Conservation (phyloP, 2,329 filamentous ascomycete genomes). For the Fusarium siculi region DNA sequence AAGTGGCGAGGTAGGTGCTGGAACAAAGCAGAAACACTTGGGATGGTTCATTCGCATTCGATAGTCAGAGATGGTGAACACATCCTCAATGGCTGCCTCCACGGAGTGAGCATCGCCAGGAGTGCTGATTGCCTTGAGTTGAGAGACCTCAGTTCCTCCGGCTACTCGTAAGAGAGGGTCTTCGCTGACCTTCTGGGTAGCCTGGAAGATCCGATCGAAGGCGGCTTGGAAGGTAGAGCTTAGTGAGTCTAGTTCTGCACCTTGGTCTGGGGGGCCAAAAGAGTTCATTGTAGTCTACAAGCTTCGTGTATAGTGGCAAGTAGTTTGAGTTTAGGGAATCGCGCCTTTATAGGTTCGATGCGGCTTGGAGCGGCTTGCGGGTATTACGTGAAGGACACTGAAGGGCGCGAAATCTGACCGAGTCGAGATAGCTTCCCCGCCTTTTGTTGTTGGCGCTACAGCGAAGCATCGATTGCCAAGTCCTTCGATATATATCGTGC, state of each 20-base stretch:
- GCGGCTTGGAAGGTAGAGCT: conserved; percentile 1
- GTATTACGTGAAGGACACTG: not conserved
- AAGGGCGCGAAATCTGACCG: not conserved
- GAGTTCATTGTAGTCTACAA: not conserved
- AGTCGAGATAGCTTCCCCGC: not conserved
- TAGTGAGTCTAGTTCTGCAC: not conserved
- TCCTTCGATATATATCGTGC: too few relatives aligned
- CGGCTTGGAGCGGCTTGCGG: not conserved
- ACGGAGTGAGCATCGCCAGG: not conserved
- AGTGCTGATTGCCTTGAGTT: not conserved
- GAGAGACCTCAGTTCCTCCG: not conserved
- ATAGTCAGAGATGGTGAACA: conserved; percentile 4
- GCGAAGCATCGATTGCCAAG: not conserved
- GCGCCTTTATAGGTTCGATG: not conserved
- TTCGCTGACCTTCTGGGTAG: not conserved
- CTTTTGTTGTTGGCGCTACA: not conserved
- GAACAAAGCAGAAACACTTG: conserved; percentile 6
- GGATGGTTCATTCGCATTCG: conserved; percentile 18
- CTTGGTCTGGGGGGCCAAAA: not conserved
- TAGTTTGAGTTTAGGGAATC: rapidly evolving
- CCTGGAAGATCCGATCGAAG: conserved; percentile 3
- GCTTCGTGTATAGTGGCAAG: too few relatives aligned
- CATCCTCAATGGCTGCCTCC: conserved; percentile 1
- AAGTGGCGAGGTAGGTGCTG: not conserved
- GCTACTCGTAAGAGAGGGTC: not conserved